Evolutionary conservation across 306 rosid genomes (phyloP).

Genomic region (Begonia loranthoides): DNA sequence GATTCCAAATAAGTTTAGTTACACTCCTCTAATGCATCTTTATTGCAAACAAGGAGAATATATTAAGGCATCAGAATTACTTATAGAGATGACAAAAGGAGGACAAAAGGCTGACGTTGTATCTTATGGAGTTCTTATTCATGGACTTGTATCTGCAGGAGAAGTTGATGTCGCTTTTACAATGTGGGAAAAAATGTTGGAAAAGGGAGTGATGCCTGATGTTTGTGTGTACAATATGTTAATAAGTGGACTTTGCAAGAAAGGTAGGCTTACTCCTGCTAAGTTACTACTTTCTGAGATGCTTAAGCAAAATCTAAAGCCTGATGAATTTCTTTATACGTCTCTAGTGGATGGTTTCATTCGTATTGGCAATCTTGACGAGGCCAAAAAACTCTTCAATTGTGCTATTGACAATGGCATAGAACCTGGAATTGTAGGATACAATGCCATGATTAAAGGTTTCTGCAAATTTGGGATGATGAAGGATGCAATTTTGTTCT

Average conservation of each 20-base stretch:
- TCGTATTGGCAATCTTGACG: conserved; percentile 41
- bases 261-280: conserved; percentile 57
- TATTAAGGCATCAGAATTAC: conserved; percentile 40
- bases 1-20: conserved; percentile 39
- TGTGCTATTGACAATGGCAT: conserved; percentile 28
- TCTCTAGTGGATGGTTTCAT: conserved; percentile 68
- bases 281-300: conserved; percentile 53
- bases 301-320: conserved; percentile 54
- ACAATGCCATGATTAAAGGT: conserved; percentile 79
- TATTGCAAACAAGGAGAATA: conserved; percentile 56
- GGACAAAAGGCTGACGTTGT: conserved; percentile 57
- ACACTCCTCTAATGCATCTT: conserved; percentile 49
- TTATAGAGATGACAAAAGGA: conserved; percentile 48
- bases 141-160: conserved; percentile 50
- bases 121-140: conserved; percentile 65
- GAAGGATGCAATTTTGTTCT: conserved; percentile 43
- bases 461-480: conserved; percentile 69
- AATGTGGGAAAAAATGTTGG: conserved; percentile 51
- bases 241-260: conserved; percentile 68
- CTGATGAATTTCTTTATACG: conserved; percentile 61
- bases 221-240: conserved; percentile 70
- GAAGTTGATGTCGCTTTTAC: conserved; percentile 51
- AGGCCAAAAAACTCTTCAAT: conserved; percentile 49
- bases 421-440: conserved; percentile 56
- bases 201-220: conserved; percentile 60